Evolutionary conservation across 1,284 basidiomycete species (phyloP).

Genomic region (Exobasidium cylindrosporum): DNA sequence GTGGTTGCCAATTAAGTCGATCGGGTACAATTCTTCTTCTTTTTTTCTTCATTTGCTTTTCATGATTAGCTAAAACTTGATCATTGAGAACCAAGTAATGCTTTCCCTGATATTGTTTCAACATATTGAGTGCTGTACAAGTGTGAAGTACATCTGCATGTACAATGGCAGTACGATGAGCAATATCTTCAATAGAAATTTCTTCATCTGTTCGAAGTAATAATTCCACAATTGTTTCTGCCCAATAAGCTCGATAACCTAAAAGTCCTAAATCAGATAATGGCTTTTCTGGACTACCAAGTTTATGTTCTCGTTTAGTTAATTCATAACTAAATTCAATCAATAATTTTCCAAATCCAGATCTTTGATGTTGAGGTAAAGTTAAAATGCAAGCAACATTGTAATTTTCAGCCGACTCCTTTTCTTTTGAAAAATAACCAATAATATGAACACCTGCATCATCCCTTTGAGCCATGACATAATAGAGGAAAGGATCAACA

Average conservation of each 20-base stretch:
- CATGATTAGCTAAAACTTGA: conserved; percentile 83
- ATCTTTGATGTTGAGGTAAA: conserved; percentile 85
- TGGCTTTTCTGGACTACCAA: conserved; percentile 96
- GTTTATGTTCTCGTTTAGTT: conserved; percentile 90
- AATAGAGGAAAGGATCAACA: conserved; percentile 98
- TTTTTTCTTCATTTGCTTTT: conserved; percentile 76
- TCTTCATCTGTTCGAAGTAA: conserved; percentile 68
- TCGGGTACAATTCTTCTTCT: conserved; percentile 76
- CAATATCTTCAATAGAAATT: conserved; percentile 93
- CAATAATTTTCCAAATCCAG: conserved; percentile 84
- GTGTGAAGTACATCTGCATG: conserved; percentile 98
- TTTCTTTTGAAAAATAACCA: conserved; percentile 99
- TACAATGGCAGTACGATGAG: conserved; percentile 91
- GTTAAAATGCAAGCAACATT: conserved; percentile 99
- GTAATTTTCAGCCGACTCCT: conserved; percentile 81
- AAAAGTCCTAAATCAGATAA: conserved; percentile 90
- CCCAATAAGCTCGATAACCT: conserved; percentile 94
- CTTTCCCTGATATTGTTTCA: conserved; percentile 93
- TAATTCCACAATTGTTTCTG: conserved; percentile 90
- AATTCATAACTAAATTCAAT: conserved; percentile 99
- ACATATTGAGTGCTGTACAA: conserved; percentile 89
- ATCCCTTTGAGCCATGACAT: conserved; percentile 91
- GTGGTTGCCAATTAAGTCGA: conserved; percentile 81
- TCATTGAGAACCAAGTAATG: conserved; percentile 92
- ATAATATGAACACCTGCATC: conserved; percentile 88